Conservation (phyloP, 331 rosid genomes). For the Prunus yedoensis region DNA sequence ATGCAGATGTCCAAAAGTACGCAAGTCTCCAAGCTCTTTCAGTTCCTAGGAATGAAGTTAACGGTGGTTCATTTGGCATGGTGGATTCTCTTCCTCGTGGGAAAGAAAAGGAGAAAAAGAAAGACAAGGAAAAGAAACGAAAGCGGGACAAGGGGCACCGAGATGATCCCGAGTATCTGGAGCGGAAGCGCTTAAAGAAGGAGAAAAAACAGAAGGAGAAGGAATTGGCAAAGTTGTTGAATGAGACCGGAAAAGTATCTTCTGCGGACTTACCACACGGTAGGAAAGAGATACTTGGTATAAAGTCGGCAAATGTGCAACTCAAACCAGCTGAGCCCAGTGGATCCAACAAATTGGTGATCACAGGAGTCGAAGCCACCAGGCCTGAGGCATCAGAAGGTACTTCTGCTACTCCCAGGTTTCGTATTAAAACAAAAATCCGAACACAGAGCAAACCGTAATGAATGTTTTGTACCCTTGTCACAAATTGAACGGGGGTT, state of each 20-base stretch:
- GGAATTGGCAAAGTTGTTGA: constrained; percentile 63
- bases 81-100: constrained; percentile 43
- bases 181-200: constrained; percentile 74
- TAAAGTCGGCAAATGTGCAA: constrained; percentile 27
- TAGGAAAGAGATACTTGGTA: constrained; percentile 49
- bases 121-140: constrained; percentile 69
- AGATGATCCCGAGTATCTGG: constrained; percentile 71
- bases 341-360: constrained; percentile 45
- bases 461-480: constrained; percentile 10
- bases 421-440: constrained; percentile 77
- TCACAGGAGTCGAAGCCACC: constrained; percentile 31
- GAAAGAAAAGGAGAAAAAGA: constrained; percentile 63
- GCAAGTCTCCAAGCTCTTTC: constrained; percentile 88
- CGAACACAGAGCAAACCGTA: constrained; percentile 46
- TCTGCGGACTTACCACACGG: constrained; percentile 29
- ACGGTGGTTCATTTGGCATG: constrained; percentile 38
- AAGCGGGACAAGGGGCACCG: constrained; percentile 63
- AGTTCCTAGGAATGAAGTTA: constrained; percentile 42
- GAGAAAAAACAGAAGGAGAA: constrained; percentile 78
- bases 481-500: neutral
- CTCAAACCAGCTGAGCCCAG: constrained; percentile 54
- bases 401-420: constrained; percentile 58
- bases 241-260: constrained; percentile 37
- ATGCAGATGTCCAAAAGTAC: constrained; percentile 69
- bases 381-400: constrained; percentile 64